A percentile compares a stretch with the other conserved stretches of the same genome.
Conservation (phyloP, 768 basidiomycete genomes). For the Ramaria rubella region DNA sequence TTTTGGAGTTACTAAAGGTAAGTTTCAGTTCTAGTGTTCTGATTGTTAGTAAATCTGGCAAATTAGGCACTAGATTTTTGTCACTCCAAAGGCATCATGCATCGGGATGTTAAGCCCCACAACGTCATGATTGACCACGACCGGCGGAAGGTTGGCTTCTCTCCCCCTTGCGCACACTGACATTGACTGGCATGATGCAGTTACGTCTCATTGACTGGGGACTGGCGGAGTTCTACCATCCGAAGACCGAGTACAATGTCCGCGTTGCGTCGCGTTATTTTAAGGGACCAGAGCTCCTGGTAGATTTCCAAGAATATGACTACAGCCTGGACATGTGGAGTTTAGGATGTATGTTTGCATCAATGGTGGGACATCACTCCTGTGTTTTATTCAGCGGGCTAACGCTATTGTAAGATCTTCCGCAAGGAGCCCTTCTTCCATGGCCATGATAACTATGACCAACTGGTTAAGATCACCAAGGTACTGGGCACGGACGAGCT, state of each 20-base stretch:
- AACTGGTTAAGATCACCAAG: conserved; percentile 96
- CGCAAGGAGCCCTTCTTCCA: conserved; percentile 99
- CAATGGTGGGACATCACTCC: conserved; percentile 61
- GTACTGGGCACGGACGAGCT: conserved; percentile 95
- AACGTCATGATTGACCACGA: conserved; percentile 99
- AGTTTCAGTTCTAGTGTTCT: neutral
- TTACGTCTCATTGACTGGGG: conserved; percentile 98
- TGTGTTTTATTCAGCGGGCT: neutral
- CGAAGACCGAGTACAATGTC: conserved; percentile 96
- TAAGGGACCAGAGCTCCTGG: conserved; percentile 93
- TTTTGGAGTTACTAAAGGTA: conserved; percentile 92
- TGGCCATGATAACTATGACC: conserved; percentile 98
- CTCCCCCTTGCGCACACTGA: neutral
- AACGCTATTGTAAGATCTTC: conserved; percentile 66
- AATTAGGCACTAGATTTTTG: conserved; percentile 88
- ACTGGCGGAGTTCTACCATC: conserved; percentile 96
- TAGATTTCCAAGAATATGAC: conserved; percentile 98
- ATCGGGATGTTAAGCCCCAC: conserved; percentile 96
- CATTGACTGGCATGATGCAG: conserved; percentile 32
- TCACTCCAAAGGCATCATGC: conserved; percentile 98
- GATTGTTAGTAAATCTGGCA: neutral
- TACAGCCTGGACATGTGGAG: conserved; percentile 99
- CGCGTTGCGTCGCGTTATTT: conserved; percentile 96
- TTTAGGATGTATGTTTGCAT: conserved; percentile 97
- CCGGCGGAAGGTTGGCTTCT: conserved; percentile 68